A percentile compares a stretch with the other conserved stretches of the same genome.
phyloP scores from a whole-genome alignment of 148 eudicot genomes.

The Selenicereus undatus region DNA sequence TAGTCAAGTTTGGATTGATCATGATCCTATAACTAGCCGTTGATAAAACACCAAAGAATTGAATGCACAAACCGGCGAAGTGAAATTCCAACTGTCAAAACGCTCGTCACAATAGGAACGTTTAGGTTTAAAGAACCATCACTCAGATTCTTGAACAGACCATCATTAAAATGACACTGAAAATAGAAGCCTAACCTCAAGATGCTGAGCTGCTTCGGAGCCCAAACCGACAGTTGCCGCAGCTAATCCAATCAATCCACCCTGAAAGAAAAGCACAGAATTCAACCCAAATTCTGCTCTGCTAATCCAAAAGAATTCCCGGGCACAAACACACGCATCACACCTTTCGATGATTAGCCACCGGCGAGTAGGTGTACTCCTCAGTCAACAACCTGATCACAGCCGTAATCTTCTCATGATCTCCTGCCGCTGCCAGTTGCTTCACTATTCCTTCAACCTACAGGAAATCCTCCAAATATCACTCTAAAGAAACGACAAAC shows the following conservation, averaged over 20 bases:
- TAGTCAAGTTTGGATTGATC: background rate
- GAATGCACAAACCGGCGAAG: background rate
- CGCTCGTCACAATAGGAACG: background rate
- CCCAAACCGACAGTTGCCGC: conserved; percentile 96
- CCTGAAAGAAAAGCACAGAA: conserved; percentile 41
- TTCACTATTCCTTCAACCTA: conserved; percentile 98
- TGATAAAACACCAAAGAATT: background rate
- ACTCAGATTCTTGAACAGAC: background rate
- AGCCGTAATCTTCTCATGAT: conserved; percentile 81
- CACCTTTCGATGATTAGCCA: conserved; percentile 91
- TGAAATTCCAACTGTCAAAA: background rate
- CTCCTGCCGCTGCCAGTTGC: conserved; percentile 58
- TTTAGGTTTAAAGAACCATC: background rate
- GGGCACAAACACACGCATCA: background rate
- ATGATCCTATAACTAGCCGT: background rate
- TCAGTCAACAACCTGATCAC: conserved; percentile 74
- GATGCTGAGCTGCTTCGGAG: conserved; percentile 88
- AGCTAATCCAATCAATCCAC: conserved; percentile 97
- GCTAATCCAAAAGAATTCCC: background rate
- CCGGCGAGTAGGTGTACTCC: conserved; percentile 74
- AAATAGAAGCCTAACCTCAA: conserved; percentile 50
- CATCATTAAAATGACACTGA: background rate
- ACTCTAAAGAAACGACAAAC: background rate
- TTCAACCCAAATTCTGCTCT: background rate
- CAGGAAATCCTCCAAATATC: conserved; percentile 5